phyloP scores from a whole-genome alignment of 345 rosid species.

The Populus alba region DNA sequence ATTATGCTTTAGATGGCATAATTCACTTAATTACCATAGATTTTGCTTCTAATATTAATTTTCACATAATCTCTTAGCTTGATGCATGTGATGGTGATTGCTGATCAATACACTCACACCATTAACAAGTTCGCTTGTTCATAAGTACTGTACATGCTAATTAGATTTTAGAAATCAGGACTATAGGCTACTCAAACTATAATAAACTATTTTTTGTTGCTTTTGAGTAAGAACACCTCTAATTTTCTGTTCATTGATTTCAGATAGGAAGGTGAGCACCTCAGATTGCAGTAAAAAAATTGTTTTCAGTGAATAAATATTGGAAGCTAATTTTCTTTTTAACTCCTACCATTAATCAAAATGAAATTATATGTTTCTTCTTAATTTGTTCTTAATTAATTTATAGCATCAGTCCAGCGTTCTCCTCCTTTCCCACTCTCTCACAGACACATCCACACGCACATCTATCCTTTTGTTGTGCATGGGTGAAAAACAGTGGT shows the following conservation, averaged over 20 bases:
- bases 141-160: not conserved
- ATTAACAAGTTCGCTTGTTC: not conserved
- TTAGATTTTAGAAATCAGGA: not conserved
- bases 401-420: not conserved
- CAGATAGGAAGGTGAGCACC: not conserved
- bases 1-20: not conserved
- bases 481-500: not conserved
- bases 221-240: not conserved
- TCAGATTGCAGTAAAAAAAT: not conserved
- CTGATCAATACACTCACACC: no score
- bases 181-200: not conserved
- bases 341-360: not conserved
- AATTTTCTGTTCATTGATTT: not conserved
- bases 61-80: not conserved
- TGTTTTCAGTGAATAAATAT: not conserved
- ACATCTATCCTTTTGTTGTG: no score
- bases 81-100: not conserved
- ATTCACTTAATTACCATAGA: not conserved
- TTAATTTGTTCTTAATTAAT: not conserved
- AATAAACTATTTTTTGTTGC: not conserved
- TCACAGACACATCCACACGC: not conserved
- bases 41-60: not conserved
- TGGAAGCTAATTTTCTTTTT: not conserved
- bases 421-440: not conserved
- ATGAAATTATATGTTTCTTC: not conserved